Evolutionary conservation across 2,329 filamentous ascomycete species (phyloP).

Genomic region (Aspergillus sp.): DNA sequence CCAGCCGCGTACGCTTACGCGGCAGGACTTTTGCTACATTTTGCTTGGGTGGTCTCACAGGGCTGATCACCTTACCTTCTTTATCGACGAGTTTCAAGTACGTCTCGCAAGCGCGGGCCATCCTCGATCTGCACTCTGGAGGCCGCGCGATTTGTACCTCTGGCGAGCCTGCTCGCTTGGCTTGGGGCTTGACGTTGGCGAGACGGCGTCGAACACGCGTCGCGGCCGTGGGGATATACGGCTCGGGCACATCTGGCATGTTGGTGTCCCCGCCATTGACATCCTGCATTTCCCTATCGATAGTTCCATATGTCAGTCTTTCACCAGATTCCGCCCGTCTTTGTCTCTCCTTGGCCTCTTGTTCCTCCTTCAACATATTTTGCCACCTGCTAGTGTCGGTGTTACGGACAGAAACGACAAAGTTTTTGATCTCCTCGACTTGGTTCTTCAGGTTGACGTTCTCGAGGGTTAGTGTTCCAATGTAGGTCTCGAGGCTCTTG

Average conservation of each 20-base stretch:
- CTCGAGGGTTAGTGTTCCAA: neutral
- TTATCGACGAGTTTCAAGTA: neutral
- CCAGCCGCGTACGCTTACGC: conserved; percentile 7
- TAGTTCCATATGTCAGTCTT: neutral
- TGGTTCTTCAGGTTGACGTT: neutral
- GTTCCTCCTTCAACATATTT: neutral
- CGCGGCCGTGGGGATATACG: neutral
- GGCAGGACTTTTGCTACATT: neutral
- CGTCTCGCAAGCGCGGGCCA: neutral
- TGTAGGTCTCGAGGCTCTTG: neutral
- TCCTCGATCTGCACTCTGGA: neutral
- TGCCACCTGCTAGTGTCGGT: neutral
- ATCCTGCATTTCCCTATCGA: conserved; percentile 1
- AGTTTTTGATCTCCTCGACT: neutral
- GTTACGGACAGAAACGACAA: neutral
- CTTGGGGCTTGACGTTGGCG: neutral
- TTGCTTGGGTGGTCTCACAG: neutral
- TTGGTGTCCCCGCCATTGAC: neutral
- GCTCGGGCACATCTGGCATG: neutral
- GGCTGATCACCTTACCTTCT: neutral
- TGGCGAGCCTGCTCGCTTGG: neutral
- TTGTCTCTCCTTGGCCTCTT: neutral
- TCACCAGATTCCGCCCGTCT: neutral
- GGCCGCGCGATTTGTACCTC: neutral
- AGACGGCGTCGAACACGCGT: neutral